Evolutionary conservation across 257 asterid species (phyloP), one percentile per base, ranked within the genome.

Genomic region (Ajuga chamaepitys): DNA sequence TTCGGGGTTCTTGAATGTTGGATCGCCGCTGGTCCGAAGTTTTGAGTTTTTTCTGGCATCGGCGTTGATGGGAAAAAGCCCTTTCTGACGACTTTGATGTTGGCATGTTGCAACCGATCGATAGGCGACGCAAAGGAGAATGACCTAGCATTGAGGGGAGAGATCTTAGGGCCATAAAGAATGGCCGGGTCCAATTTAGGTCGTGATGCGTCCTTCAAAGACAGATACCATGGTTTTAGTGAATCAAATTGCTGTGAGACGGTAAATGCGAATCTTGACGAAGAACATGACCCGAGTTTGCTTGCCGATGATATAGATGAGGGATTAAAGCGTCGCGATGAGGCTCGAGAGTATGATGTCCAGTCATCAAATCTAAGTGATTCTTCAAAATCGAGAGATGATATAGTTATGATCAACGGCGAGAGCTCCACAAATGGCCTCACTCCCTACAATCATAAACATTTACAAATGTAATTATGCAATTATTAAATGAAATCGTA

Each of bases 201-300:
- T 3, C 73, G 67, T 5, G 92, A 57, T 0, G 90, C 69, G 63
- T 85, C 87, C 3, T 88, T 47, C 16, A 87, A 22, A 1, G 96
- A 77, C 20, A 90, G 89, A 59, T 86, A 71, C 97, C 97, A 90
- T 0, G 97, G 97, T 17, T 90, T 90, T 18, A 86, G 58, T 0
- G 96, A 76, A 51, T 90, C 95, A 16, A 70, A 70, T 11, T 82
- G 87, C 22, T 77, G 91, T 0, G 95, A 80, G 4, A 90, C 95
- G 0, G 88, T 84, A 63, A 88, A 90, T 1, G 97, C 65, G 48
- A 90, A 90, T 67, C 96, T 74, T 0, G 96, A 79, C 4, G 97
- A 90, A 1, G 94, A 71, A 65, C 95, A 83, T 3, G 97, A 73
- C 0, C 89, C 97, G 2, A 79, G 60, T 78, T 71, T 77, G 58